Evolutionary conservation across 106 monocot species (phyloP), one percentile per base, ranked within the genome.

Genomic region (Allium sativum): DNA sequence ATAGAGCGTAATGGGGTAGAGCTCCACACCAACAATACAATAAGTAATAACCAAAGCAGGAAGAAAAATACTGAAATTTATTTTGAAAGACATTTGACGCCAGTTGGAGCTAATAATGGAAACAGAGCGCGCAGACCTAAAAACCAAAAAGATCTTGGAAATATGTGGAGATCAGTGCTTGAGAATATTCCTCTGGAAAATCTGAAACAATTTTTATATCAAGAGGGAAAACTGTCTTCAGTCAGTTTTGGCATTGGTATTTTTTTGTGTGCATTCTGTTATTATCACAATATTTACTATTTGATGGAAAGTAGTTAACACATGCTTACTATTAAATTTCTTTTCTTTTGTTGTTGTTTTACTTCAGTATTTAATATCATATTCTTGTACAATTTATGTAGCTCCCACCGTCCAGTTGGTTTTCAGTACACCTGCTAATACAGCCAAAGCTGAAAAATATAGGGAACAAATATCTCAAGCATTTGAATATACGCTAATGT

Each of bases 401-500:
- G 95, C 82, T 64, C 81, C 90, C 16, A 87, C 77, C 7, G 95
- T 84, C n/a, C 84, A 80, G 63, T 59, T 95, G 74, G 50, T 73
- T 18, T 90, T 95, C 77, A 76, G 72, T 61, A 87, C 90, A 21
- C 72, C 61, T 62, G 59, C 53, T 51, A 75, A 66, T 59, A 95
- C 84, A 77, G 77, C 79, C 21, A 87, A 82, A 71, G 95, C 95
- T 58, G 95, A 95, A 72, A 95, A 82, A 51, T 90, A 79, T 68
- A 77, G 95, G 52, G 87, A 68, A 21, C 81, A 95, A 15, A 84
- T 95, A 53, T 62, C 86, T 47, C 81, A 90, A 51, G 95, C 95
- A 64, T 87, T 90, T 84, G 87, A 85, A 70, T 86, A 77, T 58
- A 81, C 86, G 44, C 77, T 95, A 43, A 56, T 57, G 71, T 77